Base-by-base conservation (phyloP, 768 basidiomycete species). In the Pulveroboletus sp. region DNA sequence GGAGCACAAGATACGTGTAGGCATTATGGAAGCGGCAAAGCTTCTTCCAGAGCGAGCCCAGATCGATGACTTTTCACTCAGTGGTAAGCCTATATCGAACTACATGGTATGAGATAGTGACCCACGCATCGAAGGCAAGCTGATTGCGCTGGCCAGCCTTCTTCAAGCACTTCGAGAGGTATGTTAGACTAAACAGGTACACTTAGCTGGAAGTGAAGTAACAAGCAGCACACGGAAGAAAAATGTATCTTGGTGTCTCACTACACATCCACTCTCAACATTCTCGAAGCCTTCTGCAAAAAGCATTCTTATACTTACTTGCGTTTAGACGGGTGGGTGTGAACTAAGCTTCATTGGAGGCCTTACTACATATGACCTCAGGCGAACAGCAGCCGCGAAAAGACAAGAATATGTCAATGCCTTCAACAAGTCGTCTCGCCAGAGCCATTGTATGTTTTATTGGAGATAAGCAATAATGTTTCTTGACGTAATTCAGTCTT, bases 231-330 rank as follows among this genome's bases (percentile, higher is more conserved):
- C 32, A 93, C 90, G 0, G 83, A 88, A 36, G 95, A 99, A 71
- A 99, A 99, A 78, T 88, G 92, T 59, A 87, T 97, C 31, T 70
- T 99, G 37, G 90, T 95, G 31, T 97, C 93, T n/a, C 94, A 98
- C 64, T 99, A 89, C 61, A 98, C 94, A 0, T 86, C 88, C 5
- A 96, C 94, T 2, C 81, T 99, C 46, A 89, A 97, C 61, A 81
- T 99, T 49, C 73, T 99, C 28, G 92, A 97, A 71, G 81, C 81
- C 3, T 88, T 84, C 57, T 95, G 93, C 71, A 80, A 83, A 66
- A 81, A 77, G 55, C 81, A 77, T 58, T 71, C 74, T 9, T 97
- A 93, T 65, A 83, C 85, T 0, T 90, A 80, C 62, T 80, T 86
- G 55, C 82, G 96, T 3, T 76, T 97, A 31, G 95, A 99, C 62